Conservation (phyloP, 345 rosid species). For the Anastatica hierochuntica region DNA sequence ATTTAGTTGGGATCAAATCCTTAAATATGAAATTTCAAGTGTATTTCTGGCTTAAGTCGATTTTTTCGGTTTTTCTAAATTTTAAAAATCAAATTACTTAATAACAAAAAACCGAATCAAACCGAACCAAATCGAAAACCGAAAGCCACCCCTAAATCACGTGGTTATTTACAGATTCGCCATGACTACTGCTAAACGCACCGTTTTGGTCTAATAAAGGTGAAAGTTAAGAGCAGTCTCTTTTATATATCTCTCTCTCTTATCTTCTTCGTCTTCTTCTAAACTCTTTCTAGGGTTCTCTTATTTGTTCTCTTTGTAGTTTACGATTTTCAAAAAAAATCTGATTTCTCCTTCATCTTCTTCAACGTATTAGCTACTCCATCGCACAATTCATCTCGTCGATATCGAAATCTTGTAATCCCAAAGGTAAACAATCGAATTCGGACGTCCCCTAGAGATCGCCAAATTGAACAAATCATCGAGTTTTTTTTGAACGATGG, state of each 20-base stretch:
- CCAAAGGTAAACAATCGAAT: conserved; percentile 3
- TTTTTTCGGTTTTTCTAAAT: too few relatives aligned
- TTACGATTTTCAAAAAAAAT: neutral
- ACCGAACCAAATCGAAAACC: too few relatives aligned
- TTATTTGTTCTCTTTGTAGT: conserved; percentile 5
- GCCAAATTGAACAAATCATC: too few relatives aligned
- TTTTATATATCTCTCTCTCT: neutral
- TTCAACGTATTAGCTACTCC: neutral
- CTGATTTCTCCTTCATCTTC: neutral
- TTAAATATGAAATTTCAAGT: too few relatives aligned
- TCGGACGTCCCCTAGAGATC: too few relatives aligned
- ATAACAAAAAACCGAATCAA: too few relatives aligned
- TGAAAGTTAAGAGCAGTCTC: neutral
- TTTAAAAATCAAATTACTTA: too few relatives aligned
- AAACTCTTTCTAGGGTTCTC: conserved; percentile 24
- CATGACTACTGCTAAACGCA: neutral
- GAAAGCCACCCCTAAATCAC: too few relatives aligned
- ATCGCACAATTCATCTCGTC: neutral
- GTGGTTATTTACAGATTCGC: neutral
- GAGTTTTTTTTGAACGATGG: conserved; percentile 25
- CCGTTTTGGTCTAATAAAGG: neutral
- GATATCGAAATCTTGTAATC: neutral
- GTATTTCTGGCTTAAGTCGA: too few relatives aligned
- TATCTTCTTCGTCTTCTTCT: neutral
- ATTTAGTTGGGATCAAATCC: too few relatives aligned